phyloP scores from a whole-genome alignment of 495 filamentous ascomycete genomes.

The Poronia punctata region DNA sequence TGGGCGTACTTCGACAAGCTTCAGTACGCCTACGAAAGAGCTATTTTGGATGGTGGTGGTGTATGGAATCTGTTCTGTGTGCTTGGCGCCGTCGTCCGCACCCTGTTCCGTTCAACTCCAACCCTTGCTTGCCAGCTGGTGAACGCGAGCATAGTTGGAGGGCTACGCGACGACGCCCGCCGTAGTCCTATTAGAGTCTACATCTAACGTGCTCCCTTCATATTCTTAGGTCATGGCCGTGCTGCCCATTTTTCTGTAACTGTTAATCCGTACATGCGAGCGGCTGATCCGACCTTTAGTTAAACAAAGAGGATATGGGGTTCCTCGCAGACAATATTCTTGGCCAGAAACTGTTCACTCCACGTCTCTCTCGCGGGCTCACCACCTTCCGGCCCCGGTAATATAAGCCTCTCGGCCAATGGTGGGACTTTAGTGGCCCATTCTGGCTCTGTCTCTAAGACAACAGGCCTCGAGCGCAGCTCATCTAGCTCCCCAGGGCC shows the following conservation, averaged over 20 bases:
- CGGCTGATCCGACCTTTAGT: no score
- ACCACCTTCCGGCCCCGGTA: conserved; percentile 7
- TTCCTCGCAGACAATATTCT: not conserved
- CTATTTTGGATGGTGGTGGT: conserved; percentile 16
- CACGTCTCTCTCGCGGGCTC: not conserved
- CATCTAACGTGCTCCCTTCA: conserved; percentile 14
- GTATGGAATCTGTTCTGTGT: conserved; percentile 14
- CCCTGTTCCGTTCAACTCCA: not conserved
- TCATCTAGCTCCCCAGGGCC: conserved; percentile 14
- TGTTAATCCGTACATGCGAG: no score
- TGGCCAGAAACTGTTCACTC: not conserved
- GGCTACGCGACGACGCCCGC: conserved; percentile 4
- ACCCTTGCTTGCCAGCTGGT: conserved; percentile 4
- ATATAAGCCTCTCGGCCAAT: conserved; percentile 11
- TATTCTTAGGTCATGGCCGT: not conserved
- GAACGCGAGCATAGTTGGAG: conserved; percentile 8
- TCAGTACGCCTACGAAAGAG: conserved; percentile 16
- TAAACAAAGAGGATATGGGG: conserved; percentile 3
- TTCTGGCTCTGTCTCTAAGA: conserved; percentile 15
- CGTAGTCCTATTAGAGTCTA: conserved; percentile 6
- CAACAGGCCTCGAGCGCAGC: conserved; percentile 8
- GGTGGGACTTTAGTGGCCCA: conserved; percentile 16
- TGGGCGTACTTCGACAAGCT: conserved; percentile 17
- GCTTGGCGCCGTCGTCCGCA: not conserved
- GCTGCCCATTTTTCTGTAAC: not conserved